Evolutionary conservation across 2,329 filamentous ascomycete species (phyloP).

Genomic region (Colletotrichum liriopes): DNA sequence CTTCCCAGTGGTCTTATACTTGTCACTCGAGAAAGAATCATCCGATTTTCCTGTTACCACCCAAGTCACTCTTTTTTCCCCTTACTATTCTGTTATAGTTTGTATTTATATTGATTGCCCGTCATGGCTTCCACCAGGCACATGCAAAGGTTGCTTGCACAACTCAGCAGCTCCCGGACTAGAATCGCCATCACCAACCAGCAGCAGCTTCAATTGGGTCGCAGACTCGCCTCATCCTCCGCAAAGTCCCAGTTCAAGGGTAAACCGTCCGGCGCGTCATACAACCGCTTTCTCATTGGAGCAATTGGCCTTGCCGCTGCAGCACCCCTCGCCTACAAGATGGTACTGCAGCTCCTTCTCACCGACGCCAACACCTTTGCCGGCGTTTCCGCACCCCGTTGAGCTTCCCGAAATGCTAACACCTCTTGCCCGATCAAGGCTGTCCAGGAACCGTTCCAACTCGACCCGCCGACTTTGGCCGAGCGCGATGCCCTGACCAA

Average conservation of each 20-base stretch:
- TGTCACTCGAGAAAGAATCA: conserved; percentile 34
- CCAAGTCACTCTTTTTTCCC: conserved; percentile 31
- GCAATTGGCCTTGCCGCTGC: conserved; percentile 66
- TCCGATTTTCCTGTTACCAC: conserved; percentile 32
- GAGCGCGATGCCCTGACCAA: conserved; percentile 88
- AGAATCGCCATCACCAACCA: conserved; percentile 29
- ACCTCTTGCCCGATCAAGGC: conserved; percentile 52
- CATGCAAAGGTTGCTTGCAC: conserved; percentile 39
- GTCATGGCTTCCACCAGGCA: conserved; percentile 32
- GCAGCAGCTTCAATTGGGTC: conserved; percentile 31
- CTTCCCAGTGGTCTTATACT: conserved; percentile 37
- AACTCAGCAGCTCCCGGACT: conserved; percentile 29
- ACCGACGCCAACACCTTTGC: conserved; percentile 29
- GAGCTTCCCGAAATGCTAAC: conserved; percentile 39
- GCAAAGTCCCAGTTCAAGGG: conserved; percentile 38
- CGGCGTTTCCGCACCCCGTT: conserved; percentile 17
- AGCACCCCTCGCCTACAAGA: conserved; percentile 70
- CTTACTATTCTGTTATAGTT: conserved; percentile 15
- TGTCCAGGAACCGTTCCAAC: conserved; percentile 58
- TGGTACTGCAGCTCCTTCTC: conserved; percentile 61
- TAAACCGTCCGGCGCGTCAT: conserved; percentile 29
- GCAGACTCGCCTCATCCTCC: conserved; percentile 42
- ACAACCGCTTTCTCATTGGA: conserved; percentile 47
- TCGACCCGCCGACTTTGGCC: conserved; percentile 81
- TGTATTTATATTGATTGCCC: conserved; percentile 31